phyloP scores from a whole-genome alignment of 495 filamentous ascomycete species.

The Aspergillus mulundensis region DNA sequence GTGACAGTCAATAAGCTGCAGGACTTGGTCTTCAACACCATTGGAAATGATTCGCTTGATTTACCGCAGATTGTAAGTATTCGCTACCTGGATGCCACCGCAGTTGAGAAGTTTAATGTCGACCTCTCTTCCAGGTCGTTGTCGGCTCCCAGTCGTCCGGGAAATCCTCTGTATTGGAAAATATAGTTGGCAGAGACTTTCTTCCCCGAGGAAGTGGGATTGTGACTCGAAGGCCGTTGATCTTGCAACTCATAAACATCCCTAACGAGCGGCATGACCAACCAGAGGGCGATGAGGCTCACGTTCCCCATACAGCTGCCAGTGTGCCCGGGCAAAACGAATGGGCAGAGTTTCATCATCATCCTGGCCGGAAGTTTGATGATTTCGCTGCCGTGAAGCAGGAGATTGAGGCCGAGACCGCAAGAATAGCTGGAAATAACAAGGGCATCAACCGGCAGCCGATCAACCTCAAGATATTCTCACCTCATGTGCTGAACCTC shows the following conservation, averaged over 20 bases:
- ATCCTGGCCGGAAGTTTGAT: conserved; percentile 82
- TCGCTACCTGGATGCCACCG: not conserved
- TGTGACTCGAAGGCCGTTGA: conserved; percentile 88
- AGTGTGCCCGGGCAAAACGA: conserved; percentile 70
- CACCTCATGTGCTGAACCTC: conserved; percentile 91
- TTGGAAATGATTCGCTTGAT: conserved; percentile 97
- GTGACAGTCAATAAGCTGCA: conserved; percentile 94
- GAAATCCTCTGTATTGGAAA: conserved; percentile 99
- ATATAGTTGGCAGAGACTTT: conserved; percentile 97
- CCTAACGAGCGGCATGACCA: conserved; percentile 70
- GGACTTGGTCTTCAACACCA: conserved; percentile 98
- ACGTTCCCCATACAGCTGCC: conserved; percentile 64
- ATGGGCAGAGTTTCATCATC: conserved; percentile 97
- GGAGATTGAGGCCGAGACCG: conserved; percentile 96
- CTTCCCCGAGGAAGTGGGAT: conserved; percentile 94
- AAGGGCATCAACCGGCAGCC: conserved; percentile 97
- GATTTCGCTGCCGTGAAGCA: conserved; percentile 91
- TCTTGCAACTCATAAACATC: conserved; percentile 97
- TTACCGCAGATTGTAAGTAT: conserved; percentile 90
- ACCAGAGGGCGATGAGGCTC: conserved; percentile 60
- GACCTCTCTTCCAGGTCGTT: conserved; percentile 65
- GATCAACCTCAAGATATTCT: conserved; percentile 99
- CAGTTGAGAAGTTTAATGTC: not conserved
- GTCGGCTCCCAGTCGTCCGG: conserved; percentile 98
- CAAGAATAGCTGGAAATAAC: conserved; percentile 92